Conservation (phyloP, 2,329 filamentous ascomycete genomes). For the Raffaelea albimanens region DNA sequence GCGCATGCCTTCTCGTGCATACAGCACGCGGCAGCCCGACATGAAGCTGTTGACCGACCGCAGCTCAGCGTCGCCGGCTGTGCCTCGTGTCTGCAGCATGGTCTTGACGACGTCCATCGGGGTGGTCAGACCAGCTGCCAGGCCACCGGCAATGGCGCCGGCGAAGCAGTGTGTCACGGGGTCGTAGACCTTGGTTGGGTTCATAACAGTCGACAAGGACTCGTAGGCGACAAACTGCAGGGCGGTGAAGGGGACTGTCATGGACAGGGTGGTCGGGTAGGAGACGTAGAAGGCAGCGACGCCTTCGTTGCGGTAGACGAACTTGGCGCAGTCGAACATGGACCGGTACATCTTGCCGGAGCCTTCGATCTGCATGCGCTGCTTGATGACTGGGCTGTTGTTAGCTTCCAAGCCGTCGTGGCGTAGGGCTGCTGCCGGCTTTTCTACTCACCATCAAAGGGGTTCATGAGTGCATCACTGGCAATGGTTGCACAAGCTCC, state of each 20-base stretch:
- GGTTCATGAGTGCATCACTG: slow-evolving; percentile 98
- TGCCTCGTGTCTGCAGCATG: slow-evolving; percentile 85
- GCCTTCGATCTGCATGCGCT: slow-evolving; percentile 96
- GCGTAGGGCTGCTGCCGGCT: no score
- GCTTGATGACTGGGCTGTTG: slow-evolving; percentile 73
- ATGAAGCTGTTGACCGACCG: slow-evolving; percentile 74
- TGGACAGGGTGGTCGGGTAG: slow-evolving; percentile 93
- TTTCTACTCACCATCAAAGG: slow-evolving; percentile 75
- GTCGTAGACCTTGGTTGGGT: slow-evolving; percentile 77
- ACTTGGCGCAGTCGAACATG: slow-evolving; percentile 75
- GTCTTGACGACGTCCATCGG: slow-evolving; percentile 98
- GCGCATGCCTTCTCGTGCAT: slow-evolving; percentile 69
- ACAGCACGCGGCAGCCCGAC: slow-evolving; percentile 72
- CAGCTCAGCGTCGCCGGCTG: slow-evolving; percentile 67
- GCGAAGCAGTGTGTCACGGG: slow-evolving; percentile 89
- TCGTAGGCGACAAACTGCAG: slow-evolving; percentile 97
- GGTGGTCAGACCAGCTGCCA: slow-evolving; percentile 88
- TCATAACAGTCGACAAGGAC: slow-evolving; percentile 88
- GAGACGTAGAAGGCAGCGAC: slow-evolving; percentile 93
- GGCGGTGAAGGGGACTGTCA: slow-evolving; percentile 97
- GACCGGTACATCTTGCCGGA: slow-evolving; percentile 81
- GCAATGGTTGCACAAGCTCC: slow-evolving; percentile 93
- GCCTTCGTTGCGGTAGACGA: slow-evolving; percentile 82
- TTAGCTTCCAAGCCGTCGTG: no score
- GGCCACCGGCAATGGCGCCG: slow-evolving; percentile 83